Evolutionary conservation across 2,329 filamentous ascomycete species (phyloP), one percentile per base, ranked within the genome.

Genomic region (Corniculantispora saksenae): DNA sequence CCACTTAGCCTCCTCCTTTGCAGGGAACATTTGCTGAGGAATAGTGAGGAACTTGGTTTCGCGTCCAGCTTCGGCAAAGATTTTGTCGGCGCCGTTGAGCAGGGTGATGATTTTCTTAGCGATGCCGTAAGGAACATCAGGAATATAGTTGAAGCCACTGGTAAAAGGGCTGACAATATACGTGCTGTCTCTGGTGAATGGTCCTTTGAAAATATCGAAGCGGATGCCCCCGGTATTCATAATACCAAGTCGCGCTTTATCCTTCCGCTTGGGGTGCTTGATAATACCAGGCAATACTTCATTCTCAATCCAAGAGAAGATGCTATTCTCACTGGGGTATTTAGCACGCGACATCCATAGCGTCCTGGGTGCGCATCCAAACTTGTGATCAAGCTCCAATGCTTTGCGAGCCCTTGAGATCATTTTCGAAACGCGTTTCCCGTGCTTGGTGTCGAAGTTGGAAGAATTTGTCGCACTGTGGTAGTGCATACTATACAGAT

Each of bases 141-240:
- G 88, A 60, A 97, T 83, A 70, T 89, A 93, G 29, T 84, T 83
- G 76, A 97, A 91, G 1, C 85, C 86, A 76, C 90, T 97, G 2
- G 87, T 88, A 75, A 99, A 99, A 0, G 95, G 95, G 10, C 91
- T 96, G 32, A 98, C 84, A 47, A 94, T 89, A 74, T 88, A 98
- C 0, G 91, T 92, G 4, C 89, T 90, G 75, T 99, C 95, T 47
- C 88, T 87, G 0, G 95, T 98, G 73, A 98, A 98, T 0, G 89
- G 82, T 0, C 95, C 95, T 75, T 94, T 88, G 83, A 97, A 97
- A 67, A 99, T 91, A 76, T 99, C 95, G 76, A 98, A 99, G 53
- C 95, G 91, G 69, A 99, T 88, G 3, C 91, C 92, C 29, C 95
- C 95, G 0, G 92, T 97, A 77, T 99, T 99, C 64, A 91, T 83